phyloP scores from a whole-genome alignment of 495 filamentous ascomycete genomes.

The Trichoderma reesei region DNA sequence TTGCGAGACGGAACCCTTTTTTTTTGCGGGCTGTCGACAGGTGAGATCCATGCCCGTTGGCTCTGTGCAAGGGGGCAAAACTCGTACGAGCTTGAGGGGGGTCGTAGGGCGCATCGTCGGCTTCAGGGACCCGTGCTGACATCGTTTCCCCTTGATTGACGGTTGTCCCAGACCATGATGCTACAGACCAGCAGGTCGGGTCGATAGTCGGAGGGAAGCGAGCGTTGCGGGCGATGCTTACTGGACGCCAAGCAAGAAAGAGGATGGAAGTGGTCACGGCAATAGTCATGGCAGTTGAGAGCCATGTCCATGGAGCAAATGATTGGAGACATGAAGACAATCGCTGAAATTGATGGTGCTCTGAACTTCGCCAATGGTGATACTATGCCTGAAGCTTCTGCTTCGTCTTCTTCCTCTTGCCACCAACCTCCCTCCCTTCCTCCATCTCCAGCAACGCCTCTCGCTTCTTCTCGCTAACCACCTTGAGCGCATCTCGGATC shows the following conservation, averaged over 20 bases:
- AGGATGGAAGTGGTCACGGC: not conserved
- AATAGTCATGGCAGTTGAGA: too few relatives aligned
- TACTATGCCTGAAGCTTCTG: slow-evolving; percentile 31
- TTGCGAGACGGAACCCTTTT: too few relatives aligned
- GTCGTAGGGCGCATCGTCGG: too few relatives aligned
- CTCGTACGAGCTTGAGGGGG: too few relatives aligned
- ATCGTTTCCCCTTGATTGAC: not conserved
- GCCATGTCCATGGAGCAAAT: not conserved
- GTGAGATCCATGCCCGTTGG: too few relatives aligned
- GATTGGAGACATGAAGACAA: not conserved
- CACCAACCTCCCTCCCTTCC: slow-evolving; percentile 76
- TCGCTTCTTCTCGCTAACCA: slow-evolving; percentile 84
- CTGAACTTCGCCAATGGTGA: not conserved
- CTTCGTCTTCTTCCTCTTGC: slow-evolving; percentile 58
- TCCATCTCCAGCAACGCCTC: slow-evolving; percentile 84
- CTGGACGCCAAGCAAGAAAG: not conserved
- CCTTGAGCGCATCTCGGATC: slow-evolving; percentile 69
- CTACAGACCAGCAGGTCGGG: too few relatives aligned
- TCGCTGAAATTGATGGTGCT: not conserved
- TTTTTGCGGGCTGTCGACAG: too few relatives aligned
- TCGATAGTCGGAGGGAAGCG: not conserved
- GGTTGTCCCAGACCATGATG: too few relatives aligned
- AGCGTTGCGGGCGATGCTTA: not conserved
- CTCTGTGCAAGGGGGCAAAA: too few relatives aligned
- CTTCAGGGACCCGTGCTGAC: not conserved